phyloP scores from a whole-genome alignment of 192 early-diverging fungal species.

The Borealophlyctis nickersoniae region DNA sequence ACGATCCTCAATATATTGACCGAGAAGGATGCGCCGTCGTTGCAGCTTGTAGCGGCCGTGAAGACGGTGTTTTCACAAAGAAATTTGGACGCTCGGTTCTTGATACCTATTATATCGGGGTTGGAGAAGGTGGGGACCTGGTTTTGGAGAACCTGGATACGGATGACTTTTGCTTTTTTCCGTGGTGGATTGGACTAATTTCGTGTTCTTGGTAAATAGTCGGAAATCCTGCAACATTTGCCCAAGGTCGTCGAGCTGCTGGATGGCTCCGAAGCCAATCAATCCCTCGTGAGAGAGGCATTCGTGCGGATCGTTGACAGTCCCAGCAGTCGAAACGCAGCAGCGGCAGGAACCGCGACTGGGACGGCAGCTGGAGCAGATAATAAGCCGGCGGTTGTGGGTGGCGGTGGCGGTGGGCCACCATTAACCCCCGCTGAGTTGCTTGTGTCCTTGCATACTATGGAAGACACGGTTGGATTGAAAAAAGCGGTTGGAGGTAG shows the following conservation, averaged over 20 bases:
- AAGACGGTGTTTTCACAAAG: slow-evolving; percentile 46
- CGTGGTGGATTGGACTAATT: no score
- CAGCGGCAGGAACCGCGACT: background rate
- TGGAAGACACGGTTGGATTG: slow-evolving; percentile 66
- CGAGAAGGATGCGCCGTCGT: slow-evolving; percentile 51
- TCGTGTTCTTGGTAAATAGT: no score
- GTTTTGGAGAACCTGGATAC: slow-evolving; percentile 15
- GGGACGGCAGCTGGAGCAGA: background rate
- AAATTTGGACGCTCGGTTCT: slow-evolving; percentile 62
- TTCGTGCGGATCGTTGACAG: slow-evolving; percentile 58
- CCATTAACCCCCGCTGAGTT: slow-evolving; percentile 63
- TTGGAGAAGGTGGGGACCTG: slow-evolving; percentile 53
- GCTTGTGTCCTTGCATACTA: slow-evolving; percentile 63
- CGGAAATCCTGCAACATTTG: slow-evolving; percentile 54
- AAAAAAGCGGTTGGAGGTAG: slow-evolving; percentile 67
- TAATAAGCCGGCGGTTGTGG: background rate
- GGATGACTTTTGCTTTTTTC: no score
- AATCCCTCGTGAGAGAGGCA: slow-evolving; percentile 58
- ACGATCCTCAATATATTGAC: slow-evolving; percentile 61
- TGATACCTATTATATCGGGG: slow-evolving; percentile 64
- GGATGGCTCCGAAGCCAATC: slow-evolving; percentile 60
- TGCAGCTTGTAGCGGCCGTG: slow-evolving; percentile 55
- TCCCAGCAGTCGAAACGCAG: slow-evolving; percentile 13
- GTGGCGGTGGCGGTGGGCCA: slow-evolving; percentile 22
- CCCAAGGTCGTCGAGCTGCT: slow-evolving; percentile 61